Evolutionary conservation across 345 rosid species (phyloP).

Genomic region (Rhizophora mangle): DNA sequence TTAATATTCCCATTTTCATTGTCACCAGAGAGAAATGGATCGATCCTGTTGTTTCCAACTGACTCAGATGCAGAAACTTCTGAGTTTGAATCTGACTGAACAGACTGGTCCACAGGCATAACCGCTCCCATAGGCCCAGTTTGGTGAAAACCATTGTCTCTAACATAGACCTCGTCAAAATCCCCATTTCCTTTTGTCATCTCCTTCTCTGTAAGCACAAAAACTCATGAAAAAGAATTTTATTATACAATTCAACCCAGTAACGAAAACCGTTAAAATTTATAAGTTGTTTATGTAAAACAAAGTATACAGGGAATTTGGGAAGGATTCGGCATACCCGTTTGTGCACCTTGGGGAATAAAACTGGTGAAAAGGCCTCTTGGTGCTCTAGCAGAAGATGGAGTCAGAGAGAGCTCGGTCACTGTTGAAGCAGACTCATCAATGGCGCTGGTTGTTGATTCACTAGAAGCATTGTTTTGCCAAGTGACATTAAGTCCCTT

Average conservation of each 20-base stretch:
- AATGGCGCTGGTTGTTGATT: constrained; percentile 40
- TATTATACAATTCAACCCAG: not conserved
- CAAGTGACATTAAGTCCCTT: constrained; percentile 15
- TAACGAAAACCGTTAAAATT: no score
- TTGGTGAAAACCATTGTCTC: constrained; percentile 14
- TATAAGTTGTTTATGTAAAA: not conserved
- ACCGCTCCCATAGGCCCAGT: constrained; percentile 10
- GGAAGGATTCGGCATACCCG: constrained; percentile 27
- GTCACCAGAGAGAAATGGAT: constrained; percentile 19
- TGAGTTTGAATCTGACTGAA: constrained; percentile 54
- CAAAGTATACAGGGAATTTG: not conserved
- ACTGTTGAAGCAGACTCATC: constrained; percentile 56
- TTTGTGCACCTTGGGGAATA: constrained; percentile 16
- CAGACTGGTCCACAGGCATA: constrained; percentile 31
- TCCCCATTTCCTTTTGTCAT: constrained; percentile 14
- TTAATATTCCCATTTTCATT: constrained; percentile 14
- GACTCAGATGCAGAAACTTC: constrained; percentile 51
- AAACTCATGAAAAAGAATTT: not conserved
- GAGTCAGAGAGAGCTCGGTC: constrained; percentile 59
- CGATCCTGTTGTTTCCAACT: constrained; percentile 33
- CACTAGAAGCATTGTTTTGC: constrained; percentile 36
- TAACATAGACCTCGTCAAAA: constrained; percentile 19
- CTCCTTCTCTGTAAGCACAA: constrained; percentile 24
- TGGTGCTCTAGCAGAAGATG: constrained; percentile 40
- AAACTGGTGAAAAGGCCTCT: constrained; percentile 21